These are phyloP conservation scores for Edaphochlamys debaryana DNA, from an alignment of 139 green algal genomes.

Conservation along the genomic window DNA sequence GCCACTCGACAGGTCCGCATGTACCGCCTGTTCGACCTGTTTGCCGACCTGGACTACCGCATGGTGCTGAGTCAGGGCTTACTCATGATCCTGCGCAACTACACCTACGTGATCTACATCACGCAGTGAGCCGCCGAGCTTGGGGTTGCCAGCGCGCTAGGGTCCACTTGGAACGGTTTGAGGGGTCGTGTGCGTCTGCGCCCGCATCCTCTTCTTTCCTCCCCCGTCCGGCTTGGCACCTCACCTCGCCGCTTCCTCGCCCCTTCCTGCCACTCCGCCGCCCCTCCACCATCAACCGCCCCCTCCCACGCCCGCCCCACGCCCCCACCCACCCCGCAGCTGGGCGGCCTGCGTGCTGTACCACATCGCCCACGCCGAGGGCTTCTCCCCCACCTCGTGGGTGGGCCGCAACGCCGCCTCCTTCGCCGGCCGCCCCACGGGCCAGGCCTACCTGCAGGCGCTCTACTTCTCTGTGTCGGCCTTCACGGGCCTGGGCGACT, in stretches of 20 bases:
- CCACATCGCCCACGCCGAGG: background rate
- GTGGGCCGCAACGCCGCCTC: constrained; percentile 23
- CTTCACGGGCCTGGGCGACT: constrained; percentile 13
- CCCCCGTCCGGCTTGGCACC: too few relatives aligned
- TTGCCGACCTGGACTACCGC: constrained; percentile 36
- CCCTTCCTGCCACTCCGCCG: too few relatives aligned
- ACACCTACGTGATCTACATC: constrained; percentile 44
- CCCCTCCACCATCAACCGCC: too few relatives aligned
- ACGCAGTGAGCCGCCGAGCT: constrained; percentile 4
- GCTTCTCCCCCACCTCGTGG: constrained; percentile 15
- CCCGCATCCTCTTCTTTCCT: too few relatives aligned
- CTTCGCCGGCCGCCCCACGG: background rate
- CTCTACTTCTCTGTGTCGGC: constrained; percentile 21
- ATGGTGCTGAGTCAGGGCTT: constrained; percentile 42
- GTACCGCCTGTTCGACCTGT: constrained; percentile 26
- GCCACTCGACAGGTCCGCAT: background rate
- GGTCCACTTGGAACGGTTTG: too few relatives aligned
- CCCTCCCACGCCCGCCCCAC: too few relatives aligned
- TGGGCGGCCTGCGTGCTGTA: constrained; percentile 33
- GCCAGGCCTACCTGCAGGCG: constrained; percentile 15
- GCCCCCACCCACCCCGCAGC: too few relatives aligned
- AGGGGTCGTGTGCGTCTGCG: too few relatives aligned
- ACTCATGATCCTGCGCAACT: constrained; percentile 48
- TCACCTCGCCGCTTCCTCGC: too few relatives aligned
- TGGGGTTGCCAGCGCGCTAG: too few relatives aligned